Base-by-base conservation (phyloP, 116 monocot genomes). In the Phalaenopsis hybrid region DNA sequence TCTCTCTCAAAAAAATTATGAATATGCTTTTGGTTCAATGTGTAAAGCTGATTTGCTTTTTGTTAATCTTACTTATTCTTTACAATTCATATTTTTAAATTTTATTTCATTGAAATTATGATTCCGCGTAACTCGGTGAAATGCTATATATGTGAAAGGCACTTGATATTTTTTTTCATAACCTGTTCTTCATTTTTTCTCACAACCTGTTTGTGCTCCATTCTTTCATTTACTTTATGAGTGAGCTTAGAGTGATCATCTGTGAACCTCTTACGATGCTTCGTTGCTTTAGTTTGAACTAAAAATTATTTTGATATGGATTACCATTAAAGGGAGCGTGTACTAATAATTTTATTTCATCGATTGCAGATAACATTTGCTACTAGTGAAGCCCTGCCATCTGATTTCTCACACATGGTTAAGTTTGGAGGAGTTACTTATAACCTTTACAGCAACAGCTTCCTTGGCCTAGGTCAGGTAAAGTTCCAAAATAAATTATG, bases 391-490 rank as follows among this genome's bases (percentile, higher is more conserved):
- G 75, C 81, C 63, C 13, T 90, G 74, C 87, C 86, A 3, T 49
- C 87, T 43, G 86, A 86, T 12, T 84, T 63, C 50, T 61, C 80
- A 43, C 85, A 75, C 70, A 45, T 81, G 44, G 79, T 88, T 76
- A 87, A 84, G 41, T 88, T 90, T 83, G 88, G 88, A 13, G 78
- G 83, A 75, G 80, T 31, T 63, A 78, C 85, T 55, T 90, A 90
- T 80, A 86, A 77, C 63, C 90, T 90, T 48, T 90, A 84, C 57
- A 88, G 83, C 72, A 83, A 88, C 76, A 90, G 90, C 80, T 88
- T 90, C 82, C 87, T 90, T 79, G 83, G 85, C 73, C 81, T 88
- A 68, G 90, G 90, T 74, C 90, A 90, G 85, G 90, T 90, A 74
- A 81, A 44, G 57, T 21, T 65, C 65, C 65, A 65, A 65, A 65